Evolutionary conservation across 2,329 filamentous ascomycete species (phyloP), one percentile per base, ranked within the genome.

Genomic region (Capronia americana): DNA sequence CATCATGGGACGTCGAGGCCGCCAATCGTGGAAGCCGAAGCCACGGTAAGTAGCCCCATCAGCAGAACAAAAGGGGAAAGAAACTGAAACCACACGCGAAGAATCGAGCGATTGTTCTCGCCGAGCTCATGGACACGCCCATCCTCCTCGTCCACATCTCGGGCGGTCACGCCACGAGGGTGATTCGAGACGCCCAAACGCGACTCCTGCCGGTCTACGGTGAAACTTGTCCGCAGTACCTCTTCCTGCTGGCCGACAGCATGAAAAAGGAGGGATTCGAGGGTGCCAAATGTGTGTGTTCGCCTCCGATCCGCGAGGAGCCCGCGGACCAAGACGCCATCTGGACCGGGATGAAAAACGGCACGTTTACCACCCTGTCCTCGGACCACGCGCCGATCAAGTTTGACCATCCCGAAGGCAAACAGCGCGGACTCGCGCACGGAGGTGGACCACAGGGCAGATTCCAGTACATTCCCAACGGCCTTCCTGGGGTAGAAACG

Each of bases 211-310:
- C 85, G 0, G 78, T 87, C n/a, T n/a, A n/a, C n/a, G n/a, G n/a
- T n/a, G n/a, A n/a, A n/a, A 87, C 85, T 1, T 87, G 85, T 72
- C 85, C 85, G 2, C 85, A 87, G 61, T 87, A 87, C 68, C 78
- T 87, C 17, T 84, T 84, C 67, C 76, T 87, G 10, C 82, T 82
- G 1, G 79, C 81, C 20, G 76, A 80, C 4, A 77, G 80, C 53
- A 75, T 85, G 12, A 63, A 41, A 12, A 59, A 64, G 26, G 53
- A 60, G 73, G 76, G 77, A 4, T 74, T 76, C 34, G 72, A 76
- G 53, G 84, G 84, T 14, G 83, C 84, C 4, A 86, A 85, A 74
- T 82, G 79, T 70, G 82, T 86, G 1, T 87, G 85, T 72, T 81
- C 79, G 17, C 84, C 84, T 0, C 83, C 84, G 6, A 79, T 81